Conservation (phyloP, 768 basidiomycete genomes). For the Inosperma sp. region DNA sequence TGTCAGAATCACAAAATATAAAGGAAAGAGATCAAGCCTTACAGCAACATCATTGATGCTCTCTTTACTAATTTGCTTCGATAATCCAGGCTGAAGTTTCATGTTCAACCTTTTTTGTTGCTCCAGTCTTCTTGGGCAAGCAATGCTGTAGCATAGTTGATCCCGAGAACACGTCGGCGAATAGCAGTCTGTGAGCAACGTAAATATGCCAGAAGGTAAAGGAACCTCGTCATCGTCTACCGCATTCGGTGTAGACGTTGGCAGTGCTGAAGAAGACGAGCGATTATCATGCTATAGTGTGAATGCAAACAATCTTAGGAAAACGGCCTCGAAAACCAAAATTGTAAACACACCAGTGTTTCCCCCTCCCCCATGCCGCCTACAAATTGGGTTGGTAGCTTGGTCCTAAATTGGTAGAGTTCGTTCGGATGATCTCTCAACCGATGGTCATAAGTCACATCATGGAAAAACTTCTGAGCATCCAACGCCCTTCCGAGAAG, state of each 20-base stretch:
- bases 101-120: slow-evolving; percentile 93
- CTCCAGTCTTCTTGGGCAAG: slow-evolving; percentile 89
- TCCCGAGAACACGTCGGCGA: slow-evolving; percentile 95
- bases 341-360: no score
- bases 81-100: slow-evolving; percentile 87
- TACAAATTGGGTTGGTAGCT: slow-evolving; percentile 81
- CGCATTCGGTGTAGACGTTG: slow-evolving; percentile 25
- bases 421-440: slow-evolving; percentile 84
- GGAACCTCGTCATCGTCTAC: slow-evolving; percentile 59
- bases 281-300: slow-evolving; percentile 27
- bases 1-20: slow-evolving; percentile 4
- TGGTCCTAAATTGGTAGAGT: slow-evolving; percentile 88
- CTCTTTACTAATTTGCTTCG: slow-evolving; percentile 77
- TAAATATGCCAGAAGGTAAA: slow-evolving; percentile 92
- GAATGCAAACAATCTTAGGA: neutral
- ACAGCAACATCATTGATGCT: slow-evolving; percentile 78
- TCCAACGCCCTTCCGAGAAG: slow-evolving; percentile 94
- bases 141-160: slow-evolving; percentile 94
- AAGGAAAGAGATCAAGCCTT: slow-evolving; percentile 15
- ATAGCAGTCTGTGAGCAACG: slow-evolving; percentile 94
- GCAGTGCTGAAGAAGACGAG: slow-evolving; percentile 26
- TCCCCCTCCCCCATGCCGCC: no score
- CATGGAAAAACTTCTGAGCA: slow-evolving; percentile 98
- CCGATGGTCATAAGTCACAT: slow-evolving; percentile 98
- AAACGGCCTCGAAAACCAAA: no score